These are phyloP conservation scores for Cystofilobasidium ferigula DNA, from an alignment of 768 basidiomycete species.

Conservation along the genomic window DNA sequence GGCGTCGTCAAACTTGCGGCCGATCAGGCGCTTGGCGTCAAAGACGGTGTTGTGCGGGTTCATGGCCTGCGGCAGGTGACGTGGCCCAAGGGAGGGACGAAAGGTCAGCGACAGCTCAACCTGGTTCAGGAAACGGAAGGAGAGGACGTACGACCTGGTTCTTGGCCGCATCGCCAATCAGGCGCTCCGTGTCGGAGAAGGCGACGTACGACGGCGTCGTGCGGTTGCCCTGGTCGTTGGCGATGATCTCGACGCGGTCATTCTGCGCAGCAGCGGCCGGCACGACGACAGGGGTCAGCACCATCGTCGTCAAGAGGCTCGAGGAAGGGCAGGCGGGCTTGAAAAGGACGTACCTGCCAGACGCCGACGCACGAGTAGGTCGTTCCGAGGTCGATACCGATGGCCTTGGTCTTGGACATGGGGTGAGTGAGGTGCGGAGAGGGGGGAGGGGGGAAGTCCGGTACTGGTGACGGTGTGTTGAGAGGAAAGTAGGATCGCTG, in stretches of 20 bases:
- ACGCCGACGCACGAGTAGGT: conserved; percentile 39
- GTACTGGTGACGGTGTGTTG: not conserved
- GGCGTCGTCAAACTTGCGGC: conserved; percentile 64
- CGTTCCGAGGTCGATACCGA: conserved; percentile 37
- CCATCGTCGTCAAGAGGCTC: no score
- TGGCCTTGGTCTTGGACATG: conserved; percentile 2
- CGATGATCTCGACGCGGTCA: conserved; percentile 41
- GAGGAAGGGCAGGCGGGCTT: not conserved
- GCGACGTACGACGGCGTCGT: conserved; percentile 94
- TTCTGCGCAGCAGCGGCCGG: conserved; percentile 40
- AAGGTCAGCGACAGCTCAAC: not conserved
- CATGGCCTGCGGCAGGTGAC: not conserved
- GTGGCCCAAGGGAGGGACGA: not conserved
- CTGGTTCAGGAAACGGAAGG: not conserved
- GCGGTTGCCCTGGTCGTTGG: conserved; percentile 49
- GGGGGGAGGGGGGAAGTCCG: not conserved
- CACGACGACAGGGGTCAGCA: not conserved
- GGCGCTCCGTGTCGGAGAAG: conserved; percentile 86
- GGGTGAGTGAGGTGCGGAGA: not conserved
- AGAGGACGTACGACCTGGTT: conserved; percentile 48
- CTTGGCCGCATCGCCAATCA: conserved; percentile 98
- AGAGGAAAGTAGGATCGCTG: no score
- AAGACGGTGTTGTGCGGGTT: conserved; percentile 71
- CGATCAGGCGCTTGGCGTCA: conserved; percentile 91
- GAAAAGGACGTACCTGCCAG: not conserved